Evolutionary conservation across 202 grass and related monocot species (phyloP), one percentile per base, ranked within the genome.

Genomic region (Setaria italica): DNA sequence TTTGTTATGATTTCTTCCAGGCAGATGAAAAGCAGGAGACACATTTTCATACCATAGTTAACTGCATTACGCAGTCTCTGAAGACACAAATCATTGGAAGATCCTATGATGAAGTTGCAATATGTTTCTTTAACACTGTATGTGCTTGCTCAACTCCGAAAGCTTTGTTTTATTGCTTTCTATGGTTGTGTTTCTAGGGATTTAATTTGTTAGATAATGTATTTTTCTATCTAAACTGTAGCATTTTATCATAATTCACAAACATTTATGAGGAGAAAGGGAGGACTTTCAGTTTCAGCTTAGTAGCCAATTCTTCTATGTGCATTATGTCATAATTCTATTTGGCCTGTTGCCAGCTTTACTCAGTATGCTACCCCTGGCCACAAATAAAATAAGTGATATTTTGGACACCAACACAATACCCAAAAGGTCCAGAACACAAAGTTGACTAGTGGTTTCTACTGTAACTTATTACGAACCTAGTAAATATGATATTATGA

Each of bases 121-220:
- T 98, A 86, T 91, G 93, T 74, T 98, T 98, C 85, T 98, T 95
- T 65, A 95, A 98, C 83, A 95, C 91, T 46, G 95, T 98, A 94
- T 86, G 91, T 59, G 83, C 42, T 34, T 76, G 21, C 34, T 62
- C 60, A 53, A 70, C 51, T 45, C 11, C 5, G 8, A 25, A 62
- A 57, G 29, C 47, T 63, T 81, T 35, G 19, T 71, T 7, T 47
- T 25, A 25, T 25, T 25, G 25, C 25, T 25, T 25, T 25, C 25
- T 25, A 25, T 25, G 25, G 25, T 25, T 25, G 25, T 25, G 25
- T 25, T 25, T 25, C 25, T 25, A 25, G 25, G 25, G 25, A 25
- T 25, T 25, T 25, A 25, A 25, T 25, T 25, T 25, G 25, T 25
- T 25, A 25, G 25, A 25, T 25, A 25, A 25, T 25, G 62, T 67